Percentiles rank a stretch among this genome's conserved stretches.
Evolutionary conservation across 257 asterid genomes (phyloP).

Genomic region (Przewalskia tangutica): DNA sequence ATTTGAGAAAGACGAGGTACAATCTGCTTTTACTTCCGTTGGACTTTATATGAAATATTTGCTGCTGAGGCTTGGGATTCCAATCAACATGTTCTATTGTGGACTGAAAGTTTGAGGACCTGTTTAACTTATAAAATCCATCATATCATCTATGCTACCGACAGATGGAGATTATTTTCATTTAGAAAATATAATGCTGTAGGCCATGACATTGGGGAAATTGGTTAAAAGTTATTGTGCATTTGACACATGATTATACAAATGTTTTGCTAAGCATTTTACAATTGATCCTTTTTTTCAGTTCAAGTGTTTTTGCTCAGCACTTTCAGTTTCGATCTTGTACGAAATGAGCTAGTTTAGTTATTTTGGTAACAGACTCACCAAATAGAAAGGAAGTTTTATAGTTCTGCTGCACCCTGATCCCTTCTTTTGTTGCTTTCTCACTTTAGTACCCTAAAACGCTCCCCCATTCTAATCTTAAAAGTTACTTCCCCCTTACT

Average conservation of each 20-base stretch:
- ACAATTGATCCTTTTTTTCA: neutral
- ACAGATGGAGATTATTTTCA: neutral
- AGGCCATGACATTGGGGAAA: neutral
- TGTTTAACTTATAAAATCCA: neutral
- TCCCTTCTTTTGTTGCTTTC: neutral
- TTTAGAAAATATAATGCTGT: neutral
- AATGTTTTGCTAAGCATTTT: neutral
- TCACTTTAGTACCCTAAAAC: neutral
- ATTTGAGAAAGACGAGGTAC: slow-evolving; percentile 81
- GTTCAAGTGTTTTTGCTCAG: neutral
- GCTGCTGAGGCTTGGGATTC: neutral
- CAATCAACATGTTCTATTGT: neutral
- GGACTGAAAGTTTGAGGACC: neutral
- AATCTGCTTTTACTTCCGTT: neutral
- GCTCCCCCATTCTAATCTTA: neutral
- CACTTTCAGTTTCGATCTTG: neutral
- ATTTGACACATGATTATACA: neutral
- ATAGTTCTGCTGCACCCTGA: neutral
- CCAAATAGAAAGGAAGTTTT: neutral
- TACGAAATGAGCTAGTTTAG: neutral
- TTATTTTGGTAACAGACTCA: neutral
- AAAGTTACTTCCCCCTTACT: neutral
- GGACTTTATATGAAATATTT: neutral
- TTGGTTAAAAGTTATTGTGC: neutral
- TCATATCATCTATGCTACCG: neutral